Conservation (phyloP, 495 filamentous ascomycete species). For the Penicillium herquei region DNA sequence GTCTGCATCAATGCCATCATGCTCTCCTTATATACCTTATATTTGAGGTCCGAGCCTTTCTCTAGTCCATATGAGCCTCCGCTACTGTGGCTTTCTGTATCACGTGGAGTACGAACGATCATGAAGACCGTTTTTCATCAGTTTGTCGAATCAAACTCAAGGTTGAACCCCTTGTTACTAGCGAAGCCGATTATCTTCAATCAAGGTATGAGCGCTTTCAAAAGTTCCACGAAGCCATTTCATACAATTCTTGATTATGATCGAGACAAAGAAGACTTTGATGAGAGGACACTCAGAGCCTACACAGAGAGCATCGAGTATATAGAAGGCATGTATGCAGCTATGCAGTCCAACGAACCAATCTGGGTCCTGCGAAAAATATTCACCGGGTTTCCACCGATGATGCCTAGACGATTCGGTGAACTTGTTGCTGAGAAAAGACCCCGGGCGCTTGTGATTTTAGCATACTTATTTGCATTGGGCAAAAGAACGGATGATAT, state of each 20-base stretch:
- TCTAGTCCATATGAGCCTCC: conserved; percentile 19
- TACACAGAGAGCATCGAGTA: conserved; percentile 34
- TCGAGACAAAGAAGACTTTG: conserved; percentile 14
- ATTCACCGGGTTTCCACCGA: conserved; percentile 36
- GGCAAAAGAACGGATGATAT: conserved; percentile 24
- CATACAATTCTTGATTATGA: conserved; percentile 17
- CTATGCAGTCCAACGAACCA: conserved; percentile 22
- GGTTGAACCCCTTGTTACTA: conserved; percentile 13
- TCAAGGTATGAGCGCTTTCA: conserved; percentile 1
- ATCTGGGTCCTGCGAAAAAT: conserved; percentile 25
- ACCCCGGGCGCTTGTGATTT: conserved; percentile 32
- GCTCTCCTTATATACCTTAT: conserved; percentile 20
- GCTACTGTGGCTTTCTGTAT: conserved; percentile 19
- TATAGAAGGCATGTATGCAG: conserved; percentile 30
- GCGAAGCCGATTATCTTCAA: conserved; percentile 12
- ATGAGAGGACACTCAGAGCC: conserved; percentile 23
- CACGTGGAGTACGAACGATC: conserved; percentile 20
- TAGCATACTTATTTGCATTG: conserved; percentile 42
- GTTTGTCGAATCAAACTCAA: conserved; percentile 9
- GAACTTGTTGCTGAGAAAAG: conserved; percentile 28
- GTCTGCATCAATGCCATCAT: conserved; percentile 19
- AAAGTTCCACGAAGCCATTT: conserved; percentile 10
- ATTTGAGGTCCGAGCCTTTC: conserved; percentile 18
- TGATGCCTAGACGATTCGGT: conserved; percentile 30
- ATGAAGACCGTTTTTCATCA: conserved; percentile 12